Evolutionary conservation across 306 rosid genomes (phyloP), one percentile per base, ranked within the genome.

Genomic region (Vicia sativa): DNA sequence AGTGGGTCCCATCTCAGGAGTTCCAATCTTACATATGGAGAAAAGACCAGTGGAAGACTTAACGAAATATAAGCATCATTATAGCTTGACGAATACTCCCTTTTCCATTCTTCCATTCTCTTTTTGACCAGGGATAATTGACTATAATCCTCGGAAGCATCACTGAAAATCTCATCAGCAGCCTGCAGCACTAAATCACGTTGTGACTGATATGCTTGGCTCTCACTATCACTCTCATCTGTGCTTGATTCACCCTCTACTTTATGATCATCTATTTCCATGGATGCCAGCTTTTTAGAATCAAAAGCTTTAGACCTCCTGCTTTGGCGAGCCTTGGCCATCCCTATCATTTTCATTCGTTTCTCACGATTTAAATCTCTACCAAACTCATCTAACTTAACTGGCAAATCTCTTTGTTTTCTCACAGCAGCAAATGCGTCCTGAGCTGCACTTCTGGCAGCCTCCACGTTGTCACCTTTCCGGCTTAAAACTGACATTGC

Each of bases 1-100:
- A 93, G 98, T 50, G 98, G 96, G 62, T 93, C 96, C 97, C 98
- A 93, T 78, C 88, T 88, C 85, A 93, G 75, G 18, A 93, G 98
- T 78, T 93, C 98, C 80, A 93, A 81, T 74, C 96, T 88, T 57
- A 90, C 95, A 70, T 87, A 93, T 9, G 98, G 98, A 73, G 97
- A 88, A 83, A 93, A 93, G 77, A 93, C 76, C 76, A 83, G 62
- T 37, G 97, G 95, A 85, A 77, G 86, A 79, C 96, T 93, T 55
- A 90, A 76, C 45, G 96, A 83, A 91, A 93, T 86, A 78, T 93
- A 93, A 63, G 98, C 95, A 78, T 93, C 96, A 23, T 74, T 82
- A 71, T 93, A 93, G 31, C 86, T 85, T 38, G 87, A 81, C 12
- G 72, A 82, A 70, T 88, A 86, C 58, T 77, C 87, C 69, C 70